Conservation (phyloP, 345 rosid species). For the Ricinus communis region DNA sequence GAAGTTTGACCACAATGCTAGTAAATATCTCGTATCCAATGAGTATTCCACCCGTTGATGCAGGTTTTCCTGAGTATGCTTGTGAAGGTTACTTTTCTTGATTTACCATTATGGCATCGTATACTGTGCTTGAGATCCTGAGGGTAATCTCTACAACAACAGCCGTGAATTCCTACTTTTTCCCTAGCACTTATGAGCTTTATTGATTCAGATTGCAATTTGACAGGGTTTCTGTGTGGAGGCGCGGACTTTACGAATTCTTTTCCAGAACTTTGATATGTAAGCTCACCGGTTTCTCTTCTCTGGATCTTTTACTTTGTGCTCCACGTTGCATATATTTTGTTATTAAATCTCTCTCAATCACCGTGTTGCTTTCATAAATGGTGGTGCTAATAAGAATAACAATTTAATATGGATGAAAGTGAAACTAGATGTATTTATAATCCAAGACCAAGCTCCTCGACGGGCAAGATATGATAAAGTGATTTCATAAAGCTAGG, state of each 20-base stretch:
- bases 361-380: neutral
- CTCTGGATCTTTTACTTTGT: constrained; percentile 16
- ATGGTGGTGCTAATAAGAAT: neutral
- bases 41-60: constrained; percentile 12
- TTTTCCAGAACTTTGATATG: constrained; percentile 97
- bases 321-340: constrained; percentile 19
- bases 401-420: neutral
- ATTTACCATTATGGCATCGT: constrained; percentile 97
- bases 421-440: neutral
- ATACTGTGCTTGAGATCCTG: constrained; percentile 97
- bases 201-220: constrained; percentile 25
- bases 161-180: neutral
- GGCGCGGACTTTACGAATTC: constrained; percentile 74
- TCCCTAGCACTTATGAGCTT: neutral
- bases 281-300: constrained; percentile 41
- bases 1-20: neutral
- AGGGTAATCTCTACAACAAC: constrained; percentile 56
- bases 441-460: neutral
- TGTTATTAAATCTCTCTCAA: neutral
- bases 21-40: neutral
- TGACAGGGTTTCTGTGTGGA: constrained; percentile 96
- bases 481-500: neutral
- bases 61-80: constrained; percentile 98
- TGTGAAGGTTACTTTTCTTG: constrained; percentile 84
- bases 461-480: neutral